Evolutionary conservation across 2,329 filamentous ascomycete species (phyloP).

Genomic region (Epichloe hybrida): DNA sequence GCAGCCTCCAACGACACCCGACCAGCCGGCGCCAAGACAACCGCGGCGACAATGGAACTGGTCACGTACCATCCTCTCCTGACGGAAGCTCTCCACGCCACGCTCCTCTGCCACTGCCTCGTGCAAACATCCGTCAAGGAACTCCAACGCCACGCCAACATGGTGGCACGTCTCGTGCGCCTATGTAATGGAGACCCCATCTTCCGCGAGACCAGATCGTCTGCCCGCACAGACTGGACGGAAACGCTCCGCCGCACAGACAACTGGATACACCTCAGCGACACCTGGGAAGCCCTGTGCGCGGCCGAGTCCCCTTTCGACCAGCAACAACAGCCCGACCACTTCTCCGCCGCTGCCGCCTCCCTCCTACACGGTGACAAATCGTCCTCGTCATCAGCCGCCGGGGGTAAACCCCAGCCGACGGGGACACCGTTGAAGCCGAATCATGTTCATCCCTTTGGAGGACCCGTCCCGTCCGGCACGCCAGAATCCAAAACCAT

Average conservation of each 20-base stretch:
- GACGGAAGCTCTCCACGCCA: conserved; percentile 62
- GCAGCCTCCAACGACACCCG: neutral
- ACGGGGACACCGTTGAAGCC: conserved; percentile 8
- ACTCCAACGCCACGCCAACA: conserved; percentile 65
- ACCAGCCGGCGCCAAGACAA: conserved; percentile 6
- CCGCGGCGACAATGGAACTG: conserved; percentile 18
- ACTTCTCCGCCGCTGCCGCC: neutral
- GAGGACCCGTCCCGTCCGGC: neutral
- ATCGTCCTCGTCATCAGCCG: conserved; percentile 26
- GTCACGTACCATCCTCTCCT: conserved; percentile 68
- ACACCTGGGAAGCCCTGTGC: conserved; percentile 61
- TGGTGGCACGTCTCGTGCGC: conserved; percentile 61
- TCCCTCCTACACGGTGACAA: neutral
- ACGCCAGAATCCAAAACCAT: neutral
- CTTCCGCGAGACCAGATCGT: conserved; percentile 58
- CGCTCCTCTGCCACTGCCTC: conserved; percentile 68
- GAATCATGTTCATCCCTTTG: neutral
- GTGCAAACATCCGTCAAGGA: conserved; percentile 68
- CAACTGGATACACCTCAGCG: conserved; percentile 51
- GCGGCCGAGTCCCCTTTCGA: conserved; percentile 16
- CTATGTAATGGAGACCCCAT: conserved; percentile 70
- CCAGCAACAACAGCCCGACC: neutral
- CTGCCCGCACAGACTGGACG: conserved; percentile 67
- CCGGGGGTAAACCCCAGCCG: conserved; percentile 5
- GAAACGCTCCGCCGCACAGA: conserved; percentile 54